Conservation (phyloP, 805 yeast species). For the Brettanomyces sp. region DNA sequence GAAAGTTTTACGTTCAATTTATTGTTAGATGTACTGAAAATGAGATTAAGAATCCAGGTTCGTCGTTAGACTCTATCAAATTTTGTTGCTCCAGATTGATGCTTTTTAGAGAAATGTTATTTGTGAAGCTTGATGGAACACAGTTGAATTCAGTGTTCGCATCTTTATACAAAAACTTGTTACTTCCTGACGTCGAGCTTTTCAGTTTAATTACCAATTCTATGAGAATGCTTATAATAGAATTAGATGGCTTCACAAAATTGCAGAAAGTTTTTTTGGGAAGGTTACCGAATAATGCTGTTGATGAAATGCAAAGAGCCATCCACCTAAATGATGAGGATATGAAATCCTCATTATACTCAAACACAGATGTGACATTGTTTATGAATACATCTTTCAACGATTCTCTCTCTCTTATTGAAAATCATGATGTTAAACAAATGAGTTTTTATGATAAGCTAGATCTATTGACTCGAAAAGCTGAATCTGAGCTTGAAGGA, state of each 20-base stretch:
- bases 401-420: not conserved
- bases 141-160: constrained; percentile 8
- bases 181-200: constrained; percentile 4
- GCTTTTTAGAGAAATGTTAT: constrained; percentile 10
- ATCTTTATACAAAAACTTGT: constrained; percentile 9
- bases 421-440: too few species aligned
- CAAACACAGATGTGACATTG: constrained; percentile 5
- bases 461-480: too few species aligned
- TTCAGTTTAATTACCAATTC: constrained; percentile 16
- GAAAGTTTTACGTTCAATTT: constrained; percentile 6
- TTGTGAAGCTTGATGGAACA: constrained; percentile 5
- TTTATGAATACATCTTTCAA: constrained; percentile 7
- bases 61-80: constrained; percentile 4
- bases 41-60: constrained; percentile 4
- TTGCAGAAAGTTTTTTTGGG: not conserved
- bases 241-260: not conserved
- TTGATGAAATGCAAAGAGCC: constrained; percentile 1
- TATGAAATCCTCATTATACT: constrained; percentile 5
- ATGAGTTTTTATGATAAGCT: too few species aligned
- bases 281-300: not conserved
- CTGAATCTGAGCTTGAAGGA: too few species aligned
- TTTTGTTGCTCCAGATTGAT: constrained; percentile 17
- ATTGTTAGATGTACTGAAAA: constrained; percentile 6
- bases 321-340: constrained; percentile 14
- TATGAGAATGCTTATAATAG: constrained; percentile 3